Evolutionary conservation across 352 stramenopile genomes (phyloP).

Genomic region (Phytophthora pseudosyringae): DNA sequence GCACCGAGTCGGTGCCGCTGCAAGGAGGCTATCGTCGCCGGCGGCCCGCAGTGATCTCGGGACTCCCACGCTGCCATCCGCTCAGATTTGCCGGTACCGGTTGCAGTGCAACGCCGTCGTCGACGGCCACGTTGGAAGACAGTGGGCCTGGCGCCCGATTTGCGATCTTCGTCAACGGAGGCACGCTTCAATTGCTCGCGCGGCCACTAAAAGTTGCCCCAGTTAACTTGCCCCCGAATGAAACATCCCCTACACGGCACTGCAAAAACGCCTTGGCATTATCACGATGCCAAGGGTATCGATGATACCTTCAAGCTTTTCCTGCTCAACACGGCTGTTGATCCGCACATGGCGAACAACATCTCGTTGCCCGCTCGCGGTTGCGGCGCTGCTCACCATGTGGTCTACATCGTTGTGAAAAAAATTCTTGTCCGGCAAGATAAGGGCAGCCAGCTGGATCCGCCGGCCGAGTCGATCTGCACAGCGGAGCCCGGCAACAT

Average conservation of each 20-base stretch:
- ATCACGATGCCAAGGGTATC: no score
- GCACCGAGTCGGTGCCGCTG: neutral
- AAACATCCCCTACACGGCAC: no score
- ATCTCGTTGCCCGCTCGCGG: conserved; percentile 14
- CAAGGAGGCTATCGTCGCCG: neutral
- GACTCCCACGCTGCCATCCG: conserved; percentile 3
- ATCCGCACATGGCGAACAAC: neutral
- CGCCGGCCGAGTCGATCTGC: neutral
- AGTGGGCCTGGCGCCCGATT: conserved; percentile 16
- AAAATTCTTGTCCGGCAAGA: conserved; percentile 31
- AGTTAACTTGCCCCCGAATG: no score
- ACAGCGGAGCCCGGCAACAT: neutral
- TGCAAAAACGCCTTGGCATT: no score
- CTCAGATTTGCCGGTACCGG: conserved; percentile 6
- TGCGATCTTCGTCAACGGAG: conserved; percentile 18
- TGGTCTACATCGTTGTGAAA: conserved; percentile 38
- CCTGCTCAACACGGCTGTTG: neutral
- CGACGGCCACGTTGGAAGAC: conserved; percentile 8
- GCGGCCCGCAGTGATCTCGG: neutral
- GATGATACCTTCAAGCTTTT: conserved; percentile 5
- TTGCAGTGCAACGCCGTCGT: neutral
- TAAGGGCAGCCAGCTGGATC: conserved; percentile 5
- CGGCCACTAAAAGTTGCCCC: no score
- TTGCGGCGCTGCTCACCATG: conserved; percentile 22
- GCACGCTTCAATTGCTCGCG: conserved; percentile 2